Base-by-base conservation (phyloP, 2,329 filamentous ascomycete species). In the Monilinia polystroma region DNA sequence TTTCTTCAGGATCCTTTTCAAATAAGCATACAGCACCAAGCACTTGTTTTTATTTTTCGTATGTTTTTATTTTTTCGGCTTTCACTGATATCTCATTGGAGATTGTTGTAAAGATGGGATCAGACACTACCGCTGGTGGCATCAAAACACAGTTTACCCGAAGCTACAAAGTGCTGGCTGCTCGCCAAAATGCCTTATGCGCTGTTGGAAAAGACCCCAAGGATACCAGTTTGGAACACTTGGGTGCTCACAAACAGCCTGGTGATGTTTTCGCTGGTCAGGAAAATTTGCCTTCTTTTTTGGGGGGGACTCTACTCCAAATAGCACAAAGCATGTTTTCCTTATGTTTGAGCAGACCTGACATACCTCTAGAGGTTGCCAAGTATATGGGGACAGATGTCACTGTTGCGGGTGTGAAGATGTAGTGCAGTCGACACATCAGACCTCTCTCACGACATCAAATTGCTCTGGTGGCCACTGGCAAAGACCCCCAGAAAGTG, bases 141-240 rank as follows among this genome's bases (percentile, higher is more conserved):
- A 81, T 88, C n/a, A 81, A 83, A 70, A 87, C 85, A 73, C 85
- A 87, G 71, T 87, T 88, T 26, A 23, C 18, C 72, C 81, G 85
- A 0, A 69, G 74, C 32, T 82, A 87, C 76, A 86, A 85, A 75
- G 79, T 78, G 51, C 79, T 85, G 38, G 84, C 82, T 47, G 80
- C 84, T 47, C 76, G 75, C 2, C 80, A 87, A 49, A 78, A 79
- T 51, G 72, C 77, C 1, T 80, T 81, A 2, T 78, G 80, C n/a
- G 76, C 77, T 45, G 74, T 76, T 2, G 82, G 81, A 38, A 76
- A 79, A 54, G 80, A 84, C 70, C 82, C 84, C 5, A 68, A 70
- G 43, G 57, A 67, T 43, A 20, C 41, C 14, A 54, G 41, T 26
- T 55, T 55, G 41, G 52, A 56, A 6, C 16, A 45, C 14, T 32